Evolutionary conservation across 768 basidiomycete species (phyloP).

Genomic region (Mycena rosella): DNA sequence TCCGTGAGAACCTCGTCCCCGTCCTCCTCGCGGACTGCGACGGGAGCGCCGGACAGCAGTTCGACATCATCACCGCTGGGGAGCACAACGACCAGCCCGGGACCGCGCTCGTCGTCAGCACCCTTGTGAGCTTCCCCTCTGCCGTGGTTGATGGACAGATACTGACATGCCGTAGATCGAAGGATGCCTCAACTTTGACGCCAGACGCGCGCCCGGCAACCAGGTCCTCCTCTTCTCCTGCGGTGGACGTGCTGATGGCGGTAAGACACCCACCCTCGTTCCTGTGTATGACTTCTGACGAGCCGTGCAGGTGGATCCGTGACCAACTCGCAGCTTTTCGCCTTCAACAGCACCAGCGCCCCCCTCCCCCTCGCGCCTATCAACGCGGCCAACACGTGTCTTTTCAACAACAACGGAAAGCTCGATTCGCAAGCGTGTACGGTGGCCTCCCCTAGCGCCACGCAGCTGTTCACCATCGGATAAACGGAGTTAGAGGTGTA

Average conservation of each 20-base stretch:
- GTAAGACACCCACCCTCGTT: too few species aligned
- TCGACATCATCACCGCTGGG: conserved; percentile 40
- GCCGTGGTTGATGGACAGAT: neutral
- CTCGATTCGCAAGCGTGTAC: conserved; percentile 31
- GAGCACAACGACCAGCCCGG: conserved; percentile 38
- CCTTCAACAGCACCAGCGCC: conserved; percentile 23
- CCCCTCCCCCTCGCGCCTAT: conserved; percentile 28
- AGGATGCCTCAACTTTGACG: conserved; percentile 44
- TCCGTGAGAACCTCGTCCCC: conserved; percentile 40
- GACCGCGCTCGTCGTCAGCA: conserved; percentile 39
- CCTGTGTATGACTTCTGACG: too few species aligned
- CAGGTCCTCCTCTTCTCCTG: conserved; percentile 43
- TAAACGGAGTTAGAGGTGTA: too few species aligned
- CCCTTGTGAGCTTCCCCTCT: conserved; percentile 17
- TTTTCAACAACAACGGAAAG: conserved; percentile 32
- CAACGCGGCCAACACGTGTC: conserved; percentile 30
- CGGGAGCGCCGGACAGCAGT: conserved; percentile 38
- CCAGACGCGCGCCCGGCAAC: conserved; percentile 37
- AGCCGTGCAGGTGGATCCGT: too few species aligned
- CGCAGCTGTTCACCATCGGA: conserved; percentile 26
- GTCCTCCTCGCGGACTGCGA: conserved; percentile 33
- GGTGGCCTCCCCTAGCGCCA: conserved; percentile 13
- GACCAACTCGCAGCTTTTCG: conserved; percentile 39
- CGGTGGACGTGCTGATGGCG: conserved; percentile 41
- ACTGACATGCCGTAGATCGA: conserved; percentile 26